These are phyloP conservation scores for Fusarium camptoceras DNA, from an alignment of 2,329 filamentous ascomycete species.

Conservation along the genomic window DNA sequence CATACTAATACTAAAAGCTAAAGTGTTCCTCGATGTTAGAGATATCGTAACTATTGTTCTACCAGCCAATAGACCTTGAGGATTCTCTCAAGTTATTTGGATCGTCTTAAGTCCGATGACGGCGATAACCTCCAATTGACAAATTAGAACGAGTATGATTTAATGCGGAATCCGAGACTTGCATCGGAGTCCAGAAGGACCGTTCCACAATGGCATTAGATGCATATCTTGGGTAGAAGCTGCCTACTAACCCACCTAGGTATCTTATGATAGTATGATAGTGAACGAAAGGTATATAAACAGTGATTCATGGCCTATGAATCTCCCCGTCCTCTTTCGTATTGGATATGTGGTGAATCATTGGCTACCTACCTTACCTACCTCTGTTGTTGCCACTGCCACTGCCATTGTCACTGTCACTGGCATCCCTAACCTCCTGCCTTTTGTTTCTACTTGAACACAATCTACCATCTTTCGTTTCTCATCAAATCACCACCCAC, in stretches of 20 bases:
- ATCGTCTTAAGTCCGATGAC: not conserved
- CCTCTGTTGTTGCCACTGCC: not conserved
- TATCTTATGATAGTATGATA: not conserved
- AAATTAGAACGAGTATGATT: not conserved
- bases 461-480: not conserved
- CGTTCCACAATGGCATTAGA: not conserved
- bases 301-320: not conserved
- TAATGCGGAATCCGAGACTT: not conserved
- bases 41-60: not conserved
- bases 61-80: not conserved
- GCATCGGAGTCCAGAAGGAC: constrained; percentile 4
- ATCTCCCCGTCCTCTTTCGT: not conserved
- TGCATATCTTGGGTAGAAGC: not conserved
- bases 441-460: not conserved
- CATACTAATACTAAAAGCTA: not conserved
- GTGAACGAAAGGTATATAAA: not conserved
- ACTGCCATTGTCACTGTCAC: not conserved
- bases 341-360: not conserved
- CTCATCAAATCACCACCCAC: not conserved
- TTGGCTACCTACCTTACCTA: not conserved
- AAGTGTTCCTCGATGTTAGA: not conserved
- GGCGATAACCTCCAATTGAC: not conserved
- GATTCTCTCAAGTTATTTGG: not conserved
- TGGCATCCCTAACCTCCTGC: not conserved
- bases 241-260: not conserved